Conservation (phyloP, 2,329 filamentous ascomycete species). For the Cercospora sojina region DNA sequence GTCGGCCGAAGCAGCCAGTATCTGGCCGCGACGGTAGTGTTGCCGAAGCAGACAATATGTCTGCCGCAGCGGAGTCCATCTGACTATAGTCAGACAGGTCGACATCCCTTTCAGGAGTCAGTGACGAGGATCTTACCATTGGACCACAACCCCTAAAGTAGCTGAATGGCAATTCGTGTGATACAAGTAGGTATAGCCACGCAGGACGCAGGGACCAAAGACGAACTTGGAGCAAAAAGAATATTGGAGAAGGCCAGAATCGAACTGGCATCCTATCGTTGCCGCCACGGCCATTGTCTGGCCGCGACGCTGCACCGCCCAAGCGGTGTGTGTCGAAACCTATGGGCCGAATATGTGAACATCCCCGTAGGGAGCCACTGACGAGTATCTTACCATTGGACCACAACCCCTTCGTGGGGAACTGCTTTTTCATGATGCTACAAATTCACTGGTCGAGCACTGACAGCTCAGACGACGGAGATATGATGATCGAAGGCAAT, state of each 20-base stretch:
- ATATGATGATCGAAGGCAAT: background rate
- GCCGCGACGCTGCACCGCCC: background rate
- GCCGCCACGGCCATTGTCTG: background rate
- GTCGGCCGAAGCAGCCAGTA: no score
- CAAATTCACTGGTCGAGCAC: no score
- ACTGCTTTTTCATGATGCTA: background rate
- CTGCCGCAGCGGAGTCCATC: no score
- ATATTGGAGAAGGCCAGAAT: background rate
- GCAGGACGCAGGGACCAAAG: no score
- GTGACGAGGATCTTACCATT: background rate
- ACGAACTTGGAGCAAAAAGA: background rate
- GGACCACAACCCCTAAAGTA: background rate
- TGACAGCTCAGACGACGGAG: no score
- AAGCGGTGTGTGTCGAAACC: background rate
- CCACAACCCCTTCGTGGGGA: background rate
- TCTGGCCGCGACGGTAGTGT: no score
- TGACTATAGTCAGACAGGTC: no score
- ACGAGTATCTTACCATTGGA: background rate
- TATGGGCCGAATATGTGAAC: background rate
- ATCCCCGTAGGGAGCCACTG: background rate
- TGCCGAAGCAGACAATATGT: no score
- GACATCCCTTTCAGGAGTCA: no score
- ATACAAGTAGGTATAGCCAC: no score
- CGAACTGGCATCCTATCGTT: background rate
- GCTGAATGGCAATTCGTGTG: no score